phyloP scores from a whole-genome alignment of 1,284 basidiomycete species.

The Athelia psychrophila region DNA sequence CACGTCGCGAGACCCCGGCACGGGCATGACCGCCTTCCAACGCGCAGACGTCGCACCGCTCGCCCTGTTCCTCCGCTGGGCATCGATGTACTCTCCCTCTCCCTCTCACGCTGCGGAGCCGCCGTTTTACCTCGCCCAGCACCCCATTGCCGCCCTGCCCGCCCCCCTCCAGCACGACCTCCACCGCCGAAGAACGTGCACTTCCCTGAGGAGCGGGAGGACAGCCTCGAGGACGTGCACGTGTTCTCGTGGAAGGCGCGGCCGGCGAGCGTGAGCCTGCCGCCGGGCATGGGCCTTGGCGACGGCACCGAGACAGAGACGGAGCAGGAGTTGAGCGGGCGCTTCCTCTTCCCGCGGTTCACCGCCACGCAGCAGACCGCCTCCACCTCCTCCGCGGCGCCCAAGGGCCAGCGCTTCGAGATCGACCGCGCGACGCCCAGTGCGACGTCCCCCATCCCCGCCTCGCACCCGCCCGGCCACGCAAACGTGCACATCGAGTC shows the following conservation, averaged over 20 bases:
- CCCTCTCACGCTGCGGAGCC: no score
- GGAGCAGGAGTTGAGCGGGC: constrained; percentile 43
- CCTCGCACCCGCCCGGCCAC: constrained; percentile 21
- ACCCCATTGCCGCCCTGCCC: no score
- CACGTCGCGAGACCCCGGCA: no score
- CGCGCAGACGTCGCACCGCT: no score
- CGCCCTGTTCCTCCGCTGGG: no score
- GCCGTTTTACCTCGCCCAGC: no score
- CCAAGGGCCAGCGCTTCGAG: constrained; percentile 24
- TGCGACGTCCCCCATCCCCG: constrained; percentile 8
- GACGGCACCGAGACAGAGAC: constrained; percentile 83
- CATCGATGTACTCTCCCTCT: no score
- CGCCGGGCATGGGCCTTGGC: constrained; percentile 40
- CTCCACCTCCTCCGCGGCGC: constrained; percentile 41
- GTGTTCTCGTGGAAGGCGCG: constrained; percentile 82
- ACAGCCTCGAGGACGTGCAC: constrained; percentile 78
- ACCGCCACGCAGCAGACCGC: no score
- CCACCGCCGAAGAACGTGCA: constrained; percentile 82
- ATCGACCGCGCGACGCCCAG: not conserved
- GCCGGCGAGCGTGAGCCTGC: constrained; percentile 61
- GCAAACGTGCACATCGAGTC: constrained; percentile 51
- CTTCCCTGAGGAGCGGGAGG: constrained; percentile 64
- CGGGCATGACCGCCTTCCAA: no score
- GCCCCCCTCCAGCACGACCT: constrained; percentile 62
- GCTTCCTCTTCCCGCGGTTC: constrained; percentile 41